Evolutionary conservation across 2,329 filamentous ascomycete species (phyloP).

Genomic region (Trichoderma arundinaceum): DNA sequence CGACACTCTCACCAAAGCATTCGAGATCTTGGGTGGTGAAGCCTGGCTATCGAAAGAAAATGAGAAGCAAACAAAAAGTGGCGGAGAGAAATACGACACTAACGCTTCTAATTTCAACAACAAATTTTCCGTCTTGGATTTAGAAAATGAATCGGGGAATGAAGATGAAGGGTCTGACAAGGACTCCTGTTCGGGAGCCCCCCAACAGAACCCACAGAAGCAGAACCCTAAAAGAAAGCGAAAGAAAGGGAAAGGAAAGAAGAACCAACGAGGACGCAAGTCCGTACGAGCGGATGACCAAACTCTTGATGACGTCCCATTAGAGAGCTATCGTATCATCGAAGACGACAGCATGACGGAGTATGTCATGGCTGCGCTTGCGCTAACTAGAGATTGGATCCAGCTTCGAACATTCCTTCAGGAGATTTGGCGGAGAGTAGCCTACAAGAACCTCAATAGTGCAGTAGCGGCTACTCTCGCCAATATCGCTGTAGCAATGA

Average conservation of each 20-base stretch:
- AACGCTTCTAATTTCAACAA: constrained; percentile 31
- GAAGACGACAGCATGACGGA: constrained; percentile 48
- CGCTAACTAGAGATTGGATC: constrained; percentile 46
- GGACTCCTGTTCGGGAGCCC: not conserved
- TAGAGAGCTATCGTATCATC: constrained; percentile 53
- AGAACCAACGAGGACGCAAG: constrained; percentile 21
- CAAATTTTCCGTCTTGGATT: constrained; percentile 32
- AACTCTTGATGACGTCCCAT: constrained; percentile 46
- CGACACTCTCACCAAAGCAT: constrained; percentile 47
- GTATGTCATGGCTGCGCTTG: constrained; percentile 52
- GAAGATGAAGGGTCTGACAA: constrained; percentile 23
- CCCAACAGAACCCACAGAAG: constrained; percentile 8
- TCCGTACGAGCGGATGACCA: constrained; percentile 31
- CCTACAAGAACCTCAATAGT: constrained; percentile 52
- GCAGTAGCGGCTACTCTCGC: constrained; percentile 53
- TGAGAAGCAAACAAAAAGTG: constrained; percentile 33
- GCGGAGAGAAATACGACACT: constrained; percentile 37
- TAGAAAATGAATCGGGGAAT: constrained; percentile 30
- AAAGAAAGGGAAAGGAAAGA: constrained; percentile 35
- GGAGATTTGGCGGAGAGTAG: constrained; percentile 50
- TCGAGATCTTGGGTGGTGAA: constrained; percentile 45
- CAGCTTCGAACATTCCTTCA: constrained; percentile 50
- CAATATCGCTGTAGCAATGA: constrained; percentile 49
- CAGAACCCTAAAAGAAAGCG: constrained; percentile 10
- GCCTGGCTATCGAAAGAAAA: constrained; percentile 34